phyloP scores from a whole-genome alignment of 805 yeast genomes.

The Wickerhamomyces sydowiorum region DNA sequence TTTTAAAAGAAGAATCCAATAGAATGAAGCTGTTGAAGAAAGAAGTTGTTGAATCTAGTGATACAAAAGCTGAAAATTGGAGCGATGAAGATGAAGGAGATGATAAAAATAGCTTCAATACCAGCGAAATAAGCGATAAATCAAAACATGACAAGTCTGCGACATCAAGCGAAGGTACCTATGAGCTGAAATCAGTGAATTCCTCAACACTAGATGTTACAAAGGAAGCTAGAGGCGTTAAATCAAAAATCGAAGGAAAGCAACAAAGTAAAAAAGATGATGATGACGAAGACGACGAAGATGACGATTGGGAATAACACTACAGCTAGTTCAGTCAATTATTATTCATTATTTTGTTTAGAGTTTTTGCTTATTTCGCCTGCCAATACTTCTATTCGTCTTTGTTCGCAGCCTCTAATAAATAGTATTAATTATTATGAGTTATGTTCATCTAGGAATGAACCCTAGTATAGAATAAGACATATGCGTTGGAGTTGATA shows the following conservation, averaged over 20 bases:
- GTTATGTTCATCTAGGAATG: neutral
- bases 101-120: slow-evolving; percentile 12
- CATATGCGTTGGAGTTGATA: slow-evolving; percentile 72
- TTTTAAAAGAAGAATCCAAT: slow-evolving; percentile 56
- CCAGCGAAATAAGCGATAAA: too few species aligned
- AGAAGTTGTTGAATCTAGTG: slow-evolving; percentile 13
- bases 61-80: slow-evolving; percentile 38
- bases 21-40: slow-evolving; percentile 56
- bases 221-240: slow-evolving; percentile 2
- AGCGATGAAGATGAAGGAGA: slow-evolving; percentile 49
- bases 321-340: neutral
- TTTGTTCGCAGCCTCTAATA: too few species aligned
- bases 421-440: too few species aligned
- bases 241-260: slow-evolving; percentile 6
- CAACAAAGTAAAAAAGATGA: slow-evolving; percentile 1
- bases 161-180: slow-evolving; percentile 34
- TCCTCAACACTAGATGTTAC: slow-evolving; percentile 31
- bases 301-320: slow-evolving; percentile 56
- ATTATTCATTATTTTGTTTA: neutral
- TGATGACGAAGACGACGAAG: slow-evolving; percentile 24
- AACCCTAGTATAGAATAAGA: slow-evolving; percentile 62
- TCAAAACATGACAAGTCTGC: slow-evolving; percentile 18
- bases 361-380: too few species aligned
- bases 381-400: too few species aligned
- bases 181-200: slow-evolving; percentile 32